Conservation (phyloP, 2,329 filamentous ascomycete genomes). For the Exophiala xenobiotica region DNA sequence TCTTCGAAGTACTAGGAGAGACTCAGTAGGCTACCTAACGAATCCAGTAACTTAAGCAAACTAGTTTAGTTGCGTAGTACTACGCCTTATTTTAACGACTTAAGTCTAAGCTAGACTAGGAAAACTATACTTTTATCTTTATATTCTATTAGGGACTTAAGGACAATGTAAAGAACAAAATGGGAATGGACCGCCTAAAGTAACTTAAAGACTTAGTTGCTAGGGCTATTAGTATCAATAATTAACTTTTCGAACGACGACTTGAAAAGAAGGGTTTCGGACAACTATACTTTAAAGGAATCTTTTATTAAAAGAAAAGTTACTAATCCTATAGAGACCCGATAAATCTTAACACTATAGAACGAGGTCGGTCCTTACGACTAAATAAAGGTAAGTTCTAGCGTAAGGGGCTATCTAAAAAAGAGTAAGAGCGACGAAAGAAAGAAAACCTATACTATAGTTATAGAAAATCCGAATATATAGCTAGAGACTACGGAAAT, state of each 20-base stretch:
- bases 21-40: not conserved
- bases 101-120: not conserved
- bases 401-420: not conserved
- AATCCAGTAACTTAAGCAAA: not conserved
- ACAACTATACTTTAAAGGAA: not conserved
- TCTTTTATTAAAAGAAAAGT: not conserved
- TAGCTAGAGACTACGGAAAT: not conserved
- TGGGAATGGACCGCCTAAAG: not conserved
- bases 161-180: not conserved
- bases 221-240: not conserved
- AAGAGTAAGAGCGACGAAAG: not conserved
- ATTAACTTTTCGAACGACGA: not conserved
- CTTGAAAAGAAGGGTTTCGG: not conserved
- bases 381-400: not conserved
- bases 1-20: not conserved
- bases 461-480: not conserved
- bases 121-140: not conserved
- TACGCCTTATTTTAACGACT: not conserved
- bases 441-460: conserved; percentile 3
- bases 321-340: not conserved
- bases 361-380: not conserved
- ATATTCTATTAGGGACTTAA: not conserved
- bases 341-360: not conserved
- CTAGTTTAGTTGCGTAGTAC: not conserved
- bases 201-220: not conserved